These are phyloP conservation scores for Ophiostoma populinum DNA, from an alignment of 2,329 filamentous ascomycete species.

Conservation along the genomic window DNA sequence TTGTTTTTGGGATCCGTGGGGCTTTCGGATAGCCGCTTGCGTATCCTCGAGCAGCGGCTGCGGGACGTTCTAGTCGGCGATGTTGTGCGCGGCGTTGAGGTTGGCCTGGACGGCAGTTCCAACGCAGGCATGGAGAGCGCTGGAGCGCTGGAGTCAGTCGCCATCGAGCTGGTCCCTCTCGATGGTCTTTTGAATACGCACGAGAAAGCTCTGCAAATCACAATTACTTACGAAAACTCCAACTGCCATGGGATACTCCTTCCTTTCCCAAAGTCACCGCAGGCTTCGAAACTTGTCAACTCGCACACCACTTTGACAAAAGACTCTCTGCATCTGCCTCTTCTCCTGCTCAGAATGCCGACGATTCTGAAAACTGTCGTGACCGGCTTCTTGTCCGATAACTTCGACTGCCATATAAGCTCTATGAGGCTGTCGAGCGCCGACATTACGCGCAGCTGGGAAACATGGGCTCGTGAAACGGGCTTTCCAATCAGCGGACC, in stretches of 20 bases:
- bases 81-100: slow-evolving; percentile 41
- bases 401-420: slow-evolving; percentile 39
- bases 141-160: slow-evolving; percentile 28
- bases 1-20: slow-evolving; percentile 27
- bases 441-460: slow-evolving; percentile 31
- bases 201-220: slow-evolving; percentile 23
- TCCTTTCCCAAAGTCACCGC: slow-evolving; percentile 16
- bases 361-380: slow-evolving; percentile 30
- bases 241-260: slow-evolving; percentile 33
- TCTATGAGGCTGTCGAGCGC: slow-evolving; percentile 31
- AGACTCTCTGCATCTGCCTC: slow-evolving; percentile 34
- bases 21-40: slow-evolving; percentile 23
- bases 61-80: slow-evolving; percentile 40
- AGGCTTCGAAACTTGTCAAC: background rate
- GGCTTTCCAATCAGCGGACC: slow-evolving; percentile 19
- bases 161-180: slow-evolving; percentile 27
- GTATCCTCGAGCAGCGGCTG: slow-evolving; percentile 27
- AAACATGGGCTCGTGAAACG: slow-evolving; percentile 29
- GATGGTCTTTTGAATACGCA: slow-evolving; percentile 13
- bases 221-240: slow-evolving; percentile 35
- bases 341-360: slow-evolving; percentile 39
- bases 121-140: slow-evolving; percentile 22
- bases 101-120: slow-evolving; percentile 22
- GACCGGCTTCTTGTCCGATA: slow-evolving; percentile 31
- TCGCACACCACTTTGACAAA: too few relatives aligned